phyloP scores from a whole-genome alignment of 140 eudicot species.

The Cichorium intybus region DNA sequence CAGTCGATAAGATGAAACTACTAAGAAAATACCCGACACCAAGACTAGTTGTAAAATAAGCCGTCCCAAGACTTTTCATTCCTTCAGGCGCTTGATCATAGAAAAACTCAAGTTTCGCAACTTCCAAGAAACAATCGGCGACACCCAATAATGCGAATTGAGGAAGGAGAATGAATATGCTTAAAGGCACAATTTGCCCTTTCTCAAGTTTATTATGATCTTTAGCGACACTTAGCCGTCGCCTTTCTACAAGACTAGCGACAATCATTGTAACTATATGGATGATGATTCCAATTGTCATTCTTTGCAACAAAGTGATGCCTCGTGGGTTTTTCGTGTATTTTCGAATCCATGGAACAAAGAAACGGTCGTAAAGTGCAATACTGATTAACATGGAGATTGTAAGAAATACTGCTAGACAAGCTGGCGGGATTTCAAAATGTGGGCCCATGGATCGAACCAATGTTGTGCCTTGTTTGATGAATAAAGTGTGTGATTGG shows the following conservation, averaged over 20 bases:
- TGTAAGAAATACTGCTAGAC: conserved; percentile 38
- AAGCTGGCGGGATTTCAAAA: conserved; percentile 59
- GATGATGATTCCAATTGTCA: conserved; percentile 41
- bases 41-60: conserved; percentile 50
- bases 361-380: conserved; percentile 43
- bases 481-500: conserved; percentile 48
- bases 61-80: conserved; percentile 73
- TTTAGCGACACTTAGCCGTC: conserved; percentile 36
- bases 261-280: conserved; percentile 39
- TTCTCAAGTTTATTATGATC: conserved; percentile 31
- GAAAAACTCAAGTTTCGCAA: conserved; percentile 60
- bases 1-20: conserved; percentile 49
- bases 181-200: conserved; percentile 47
- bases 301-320: conserved; percentile 55
- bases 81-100: conserved; percentile 78
- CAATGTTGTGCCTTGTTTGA: conserved; percentile 62
- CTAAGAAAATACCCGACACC: conserved; percentile 62
- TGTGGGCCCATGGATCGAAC: conserved; percentile 46
- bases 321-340: conserved; percentile 62
- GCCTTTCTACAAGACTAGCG: conserved; percentile 43
- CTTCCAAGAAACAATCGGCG: conserved; percentile 57
- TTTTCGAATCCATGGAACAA: conserved; percentile 41
- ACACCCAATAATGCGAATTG: conserved; percentile 55
- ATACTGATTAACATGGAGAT: conserved; percentile 55
- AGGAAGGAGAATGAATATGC: conserved; percentile 58